phyloP scores from a whole-genome alignment of 495 filamentous ascomycete species.

The Aspergillus hancockii region DNA sequence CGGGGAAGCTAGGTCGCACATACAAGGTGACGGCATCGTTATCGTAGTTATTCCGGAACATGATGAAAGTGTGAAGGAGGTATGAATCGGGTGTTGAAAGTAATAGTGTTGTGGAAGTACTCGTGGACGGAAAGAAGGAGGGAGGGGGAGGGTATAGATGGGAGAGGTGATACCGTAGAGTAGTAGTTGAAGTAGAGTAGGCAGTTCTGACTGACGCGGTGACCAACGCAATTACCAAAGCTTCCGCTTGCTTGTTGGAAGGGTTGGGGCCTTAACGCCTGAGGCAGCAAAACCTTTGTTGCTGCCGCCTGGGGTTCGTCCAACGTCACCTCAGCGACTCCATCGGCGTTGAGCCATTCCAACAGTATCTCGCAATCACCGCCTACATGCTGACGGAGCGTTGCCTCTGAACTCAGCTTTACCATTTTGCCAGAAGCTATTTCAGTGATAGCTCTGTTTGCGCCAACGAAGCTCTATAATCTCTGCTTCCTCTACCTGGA shows the following conservation, averaged over 20 bases:
- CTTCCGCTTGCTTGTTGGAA: neutral
- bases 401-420: neutral
- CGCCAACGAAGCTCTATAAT: neutral
- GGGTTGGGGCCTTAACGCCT: constrained; percentile 32
- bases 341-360: neutral
- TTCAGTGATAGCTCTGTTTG: neutral
- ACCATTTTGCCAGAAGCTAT: neutral
- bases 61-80: constrained; percentile 43
- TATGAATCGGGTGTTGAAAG: neutral
- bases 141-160: constrained; percentile 6
- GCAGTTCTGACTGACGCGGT: constrained; percentile 1
- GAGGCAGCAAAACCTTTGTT: constrained; percentile 35
- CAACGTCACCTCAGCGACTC: constrained; percentile 34
- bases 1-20: constrained; percentile 34
- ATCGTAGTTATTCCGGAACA: constrained; percentile 99
- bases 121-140: neutral
- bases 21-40: constrained; percentile 99
- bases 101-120: neutral
- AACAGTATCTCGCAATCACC: neutral
- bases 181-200: too few species aligned
- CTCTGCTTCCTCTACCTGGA: neutral
- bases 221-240: neutral
- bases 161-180: neutral
- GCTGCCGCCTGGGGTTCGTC: constrained; percentile 27
- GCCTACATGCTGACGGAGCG: constrained; percentile 12